Evolutionary conservation across 495 filamentous ascomycete genomes (phyloP).

Genomic region (Podospora pseudocomata): DNA sequence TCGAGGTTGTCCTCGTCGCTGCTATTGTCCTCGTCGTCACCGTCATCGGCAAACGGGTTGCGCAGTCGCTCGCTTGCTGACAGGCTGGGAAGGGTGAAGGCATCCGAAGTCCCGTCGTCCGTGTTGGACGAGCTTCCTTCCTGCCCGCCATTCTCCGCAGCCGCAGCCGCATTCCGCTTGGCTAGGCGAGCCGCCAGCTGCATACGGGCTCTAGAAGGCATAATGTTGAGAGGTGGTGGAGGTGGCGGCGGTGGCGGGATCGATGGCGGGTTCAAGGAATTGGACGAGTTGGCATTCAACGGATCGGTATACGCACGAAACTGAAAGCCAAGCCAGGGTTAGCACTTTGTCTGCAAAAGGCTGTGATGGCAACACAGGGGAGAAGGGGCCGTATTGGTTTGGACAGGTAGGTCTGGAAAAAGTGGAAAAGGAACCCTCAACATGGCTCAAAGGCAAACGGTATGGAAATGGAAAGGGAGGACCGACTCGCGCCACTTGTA

Average conservation of each 20-base stretch:
- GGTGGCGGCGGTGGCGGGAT: constrained; percentile 52
- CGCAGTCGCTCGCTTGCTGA: constrained; percentile 31
- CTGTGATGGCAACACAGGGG: background rate
- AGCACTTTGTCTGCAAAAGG: background rate
- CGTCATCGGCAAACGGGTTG: constrained; percentile 49
- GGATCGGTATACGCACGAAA: constrained; percentile 52
- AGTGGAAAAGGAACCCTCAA: constrained; percentile 18
- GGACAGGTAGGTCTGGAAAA: background rate
- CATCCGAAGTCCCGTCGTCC: constrained; percentile 25
- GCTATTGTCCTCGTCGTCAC: constrained; percentile 42
- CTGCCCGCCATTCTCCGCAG: constrained; percentile 33
- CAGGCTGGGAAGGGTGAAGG: constrained; percentile 23
- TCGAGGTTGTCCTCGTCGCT: constrained; percentile 36
- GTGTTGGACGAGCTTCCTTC: constrained; percentile 23
- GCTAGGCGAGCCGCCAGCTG: constrained; percentile 82
- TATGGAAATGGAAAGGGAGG: constrained; percentile 4
- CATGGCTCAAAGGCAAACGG: background rate
- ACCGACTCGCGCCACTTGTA: constrained; percentile 1
- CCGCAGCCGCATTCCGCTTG: constrained; percentile 55
- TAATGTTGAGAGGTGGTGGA: constrained; percentile 69
- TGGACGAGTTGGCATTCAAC: constrained; percentile 36
- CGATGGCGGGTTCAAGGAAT: constrained; percentile 47
- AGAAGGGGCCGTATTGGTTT: background rate
- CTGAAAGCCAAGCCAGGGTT: constrained; percentile 21
- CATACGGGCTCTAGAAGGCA: constrained; percentile 79